These are phyloP conservation scores for Ustilago bromivora DNA, from an alignment of 1,284 basidiomycete species.

Conservation along the genomic window DNA sequence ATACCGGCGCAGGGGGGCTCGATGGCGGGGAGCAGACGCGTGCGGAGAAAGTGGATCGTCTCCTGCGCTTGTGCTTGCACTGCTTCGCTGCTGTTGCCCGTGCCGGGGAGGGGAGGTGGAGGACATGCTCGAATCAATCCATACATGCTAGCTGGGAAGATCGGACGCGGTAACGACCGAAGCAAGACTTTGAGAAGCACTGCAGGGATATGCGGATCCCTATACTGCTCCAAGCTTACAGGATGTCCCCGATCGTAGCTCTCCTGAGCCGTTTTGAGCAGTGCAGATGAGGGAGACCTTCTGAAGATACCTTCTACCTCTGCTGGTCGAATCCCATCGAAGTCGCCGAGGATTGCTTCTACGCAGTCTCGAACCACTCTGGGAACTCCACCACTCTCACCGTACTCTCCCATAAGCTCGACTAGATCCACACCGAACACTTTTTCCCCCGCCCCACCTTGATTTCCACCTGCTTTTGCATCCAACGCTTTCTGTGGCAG, in stretches of 20 bases:
- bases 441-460: conserved; percentile 77
- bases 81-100: background rate
- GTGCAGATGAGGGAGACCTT: conserved; percentile 78
- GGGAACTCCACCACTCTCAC: conserved; percentile 82
- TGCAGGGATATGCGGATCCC: conserved; percentile 82
- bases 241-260: conserved; percentile 86
- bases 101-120: conserved; percentile 11
- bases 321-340: conserved; percentile 72
- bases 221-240: conserved; percentile 79
- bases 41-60: conserved; percentile 69
- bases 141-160: conserved; percentile 80
- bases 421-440: conserved; percentile 82
- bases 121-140: conserved; percentile 79
- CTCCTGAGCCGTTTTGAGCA: conserved; percentile 80
- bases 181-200: conserved; percentile 86
- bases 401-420: conserved; percentile 80
- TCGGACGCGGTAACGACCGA: conserved; percentile 80
- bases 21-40: conserved; percentile 74
- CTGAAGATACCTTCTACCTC: conserved; percentile 83
- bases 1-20: conserved; percentile 78
- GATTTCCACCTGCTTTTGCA: conserved; percentile 1
- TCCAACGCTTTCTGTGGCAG: conserved; percentile 5
- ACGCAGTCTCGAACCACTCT: conserved; percentile 82
- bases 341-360: conserved; percentile 73
- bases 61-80: conserved; percentile 71